phyloP scores from a whole-genome alignment of 2,329 filamentous ascomycete species.

The Colletotrichum graminicola region DNA sequence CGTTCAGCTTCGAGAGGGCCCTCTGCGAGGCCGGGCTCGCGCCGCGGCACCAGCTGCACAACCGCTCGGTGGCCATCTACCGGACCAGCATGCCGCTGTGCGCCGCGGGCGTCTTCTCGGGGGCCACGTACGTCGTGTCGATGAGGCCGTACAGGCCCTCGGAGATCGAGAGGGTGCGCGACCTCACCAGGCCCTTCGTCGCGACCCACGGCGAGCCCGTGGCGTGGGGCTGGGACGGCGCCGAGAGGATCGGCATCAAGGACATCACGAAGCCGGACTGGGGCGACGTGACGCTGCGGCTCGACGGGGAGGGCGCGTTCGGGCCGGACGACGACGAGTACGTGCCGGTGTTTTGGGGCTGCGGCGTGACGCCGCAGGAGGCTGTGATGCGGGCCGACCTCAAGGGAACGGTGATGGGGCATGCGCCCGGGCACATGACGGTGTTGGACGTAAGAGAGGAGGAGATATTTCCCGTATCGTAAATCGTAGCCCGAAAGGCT shows the following conservation, averaged over 20 bases:
- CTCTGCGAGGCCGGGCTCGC: constrained; percentile 62
- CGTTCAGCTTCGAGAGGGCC: constrained; percentile 72
- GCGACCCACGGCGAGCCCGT: constrained; percentile 74
- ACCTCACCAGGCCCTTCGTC: constrained; percentile 66
- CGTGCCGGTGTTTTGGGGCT: constrained; percentile 73
- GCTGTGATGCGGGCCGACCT: constrained; percentile 69
- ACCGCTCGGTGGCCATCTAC: constrained; percentile 72
- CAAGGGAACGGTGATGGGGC: constrained; percentile 69
- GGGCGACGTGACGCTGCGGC: constrained; percentile 62
- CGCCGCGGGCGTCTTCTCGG: constrained; percentile 69
- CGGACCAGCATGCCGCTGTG: constrained; percentile 67
- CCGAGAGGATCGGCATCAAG: constrained; percentile 64
- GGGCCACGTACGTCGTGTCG: constrained; percentile 68
- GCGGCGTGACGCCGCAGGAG: constrained; percentile 75
- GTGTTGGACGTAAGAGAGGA: constrained; percentile 64
- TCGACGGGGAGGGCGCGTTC: constrained; percentile 53
- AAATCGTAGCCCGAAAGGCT: neutral
- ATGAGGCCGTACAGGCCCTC: constrained; percentile 69
- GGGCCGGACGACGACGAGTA: constrained; percentile 53
- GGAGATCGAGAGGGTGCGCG: constrained; percentile 65
- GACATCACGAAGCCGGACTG: constrained; percentile 67
- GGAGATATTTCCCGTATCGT: constrained; percentile 48
- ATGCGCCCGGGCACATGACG: constrained; percentile 73
- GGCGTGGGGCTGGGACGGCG: constrained; percentile 73
- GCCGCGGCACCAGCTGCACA: constrained; percentile 62